Conservation (phyloP, 306 rosid genomes). For the Sphenostylis stenocarpa region DNA sequence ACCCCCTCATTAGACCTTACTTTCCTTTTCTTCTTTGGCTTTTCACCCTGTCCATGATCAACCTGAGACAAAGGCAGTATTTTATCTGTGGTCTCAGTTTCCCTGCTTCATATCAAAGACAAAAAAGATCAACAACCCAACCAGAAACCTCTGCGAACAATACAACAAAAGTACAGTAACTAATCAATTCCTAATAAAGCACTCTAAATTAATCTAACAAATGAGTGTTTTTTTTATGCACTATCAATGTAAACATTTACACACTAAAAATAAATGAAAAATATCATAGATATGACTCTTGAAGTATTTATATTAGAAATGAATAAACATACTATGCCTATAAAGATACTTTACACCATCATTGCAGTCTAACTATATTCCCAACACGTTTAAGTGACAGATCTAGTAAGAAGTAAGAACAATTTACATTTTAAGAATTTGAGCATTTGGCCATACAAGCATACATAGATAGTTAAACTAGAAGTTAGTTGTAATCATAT, state of each 20-base stretch:
- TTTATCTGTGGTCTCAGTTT: slow-evolving; percentile 24
- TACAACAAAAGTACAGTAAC: slow-evolving; percentile 1
- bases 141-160: slow-evolving; percentile 19
- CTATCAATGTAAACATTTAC: not conserved
- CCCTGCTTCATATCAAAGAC: slow-evolving; percentile 12
- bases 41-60: slow-evolving; percentile 26
- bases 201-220: not conserved
- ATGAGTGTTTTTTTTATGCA: not conserved
- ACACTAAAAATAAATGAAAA: not conserved
- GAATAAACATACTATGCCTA: not conserved
- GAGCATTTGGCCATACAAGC: not conserved
- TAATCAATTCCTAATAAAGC: not conserved
- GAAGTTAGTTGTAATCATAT: not conserved
- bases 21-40: slow-evolving; percentile 43
- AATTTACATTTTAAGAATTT: not conserved
- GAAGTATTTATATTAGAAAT: too few species aligned
- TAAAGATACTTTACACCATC: not conserved
- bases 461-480: not conserved
- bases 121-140: slow-evolving; percentile 27
- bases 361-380: not conserved
- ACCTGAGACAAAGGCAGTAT: slow-evolving; percentile 29
- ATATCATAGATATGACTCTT: not conserved
- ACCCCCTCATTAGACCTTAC: slow-evolving; percentile 16
- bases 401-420: not conserved
- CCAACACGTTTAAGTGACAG: not conserved